These are phyloP conservation scores for Raphanus sativus DNA, from an alignment of 345 rosid genomes.

Conservation along the genomic window DNA sequence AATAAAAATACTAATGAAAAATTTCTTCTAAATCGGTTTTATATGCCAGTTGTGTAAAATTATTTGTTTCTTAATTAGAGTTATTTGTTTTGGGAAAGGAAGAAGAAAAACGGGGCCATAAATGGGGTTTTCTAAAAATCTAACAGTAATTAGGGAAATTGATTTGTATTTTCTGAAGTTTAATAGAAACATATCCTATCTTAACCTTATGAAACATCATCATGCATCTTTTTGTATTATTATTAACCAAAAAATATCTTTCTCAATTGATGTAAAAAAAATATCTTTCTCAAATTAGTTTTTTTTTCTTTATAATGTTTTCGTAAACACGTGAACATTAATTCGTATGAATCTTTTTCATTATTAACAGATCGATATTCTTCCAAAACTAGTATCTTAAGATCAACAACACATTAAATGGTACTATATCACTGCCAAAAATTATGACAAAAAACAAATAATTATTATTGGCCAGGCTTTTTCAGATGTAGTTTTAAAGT, in stretches of 20 bases:
- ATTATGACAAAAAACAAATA: neutral
- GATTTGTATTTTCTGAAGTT: neutral
- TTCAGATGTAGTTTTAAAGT: neutral
- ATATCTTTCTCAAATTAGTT: neutral
- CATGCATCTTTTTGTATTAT: conserved; percentile 4
- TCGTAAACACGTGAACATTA: neutral
- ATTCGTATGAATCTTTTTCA: neutral
- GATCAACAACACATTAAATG: conserved; percentile 5
- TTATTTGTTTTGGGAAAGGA: neutral
- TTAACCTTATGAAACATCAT: neutral
- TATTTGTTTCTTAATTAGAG: neutral
- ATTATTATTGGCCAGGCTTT: neutral
- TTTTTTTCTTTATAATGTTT: no score
- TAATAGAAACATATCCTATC: conserved; percentile 17
- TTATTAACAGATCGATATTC: neutral
- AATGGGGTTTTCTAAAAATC: neutral
- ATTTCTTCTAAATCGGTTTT: conserved; percentile 1
- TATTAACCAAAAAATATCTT: neutral
- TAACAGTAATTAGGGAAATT: neutral
- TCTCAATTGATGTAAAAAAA: neutral
- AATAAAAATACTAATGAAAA: neutral
- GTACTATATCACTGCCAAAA: neutral
- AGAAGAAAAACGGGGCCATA: neutral
- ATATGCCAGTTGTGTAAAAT: conserved; percentile 3
- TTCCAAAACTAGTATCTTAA: conserved; percentile 8